Percentiles rank a stretch among this genome's conserved stretches.
Evolutionary conservation across 768 basidiomycete species (phyloP).

Genomic region (Boletus rex-veris): DNA sequence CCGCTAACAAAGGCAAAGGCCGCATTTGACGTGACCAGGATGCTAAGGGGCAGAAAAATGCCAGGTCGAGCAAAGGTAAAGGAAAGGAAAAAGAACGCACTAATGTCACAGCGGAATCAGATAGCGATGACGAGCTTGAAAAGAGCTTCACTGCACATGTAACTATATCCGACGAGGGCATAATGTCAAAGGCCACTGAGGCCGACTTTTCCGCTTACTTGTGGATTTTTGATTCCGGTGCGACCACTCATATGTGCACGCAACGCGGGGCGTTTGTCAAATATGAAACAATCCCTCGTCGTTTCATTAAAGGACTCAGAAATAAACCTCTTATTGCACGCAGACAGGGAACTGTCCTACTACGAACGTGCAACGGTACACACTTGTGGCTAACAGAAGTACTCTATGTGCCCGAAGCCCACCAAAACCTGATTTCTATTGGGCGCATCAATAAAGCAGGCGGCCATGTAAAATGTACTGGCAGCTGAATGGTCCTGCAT

Average conservation of each 20-base stretch:
- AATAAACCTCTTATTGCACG: neutral
- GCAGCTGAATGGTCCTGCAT: no score
- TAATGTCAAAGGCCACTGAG: neutral
- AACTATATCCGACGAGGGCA: neutral
- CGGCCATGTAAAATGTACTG: neutral
- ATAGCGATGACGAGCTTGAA: no score
- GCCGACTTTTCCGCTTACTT: neutral
- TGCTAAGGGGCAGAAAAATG: no score
- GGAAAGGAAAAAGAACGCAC: no score
- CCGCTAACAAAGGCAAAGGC: no score
- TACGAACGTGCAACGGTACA: neutral
- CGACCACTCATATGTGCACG: neutral
- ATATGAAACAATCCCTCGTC: neutral
- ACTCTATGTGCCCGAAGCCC: neutral
- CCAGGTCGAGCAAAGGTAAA: no score
- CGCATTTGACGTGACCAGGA: fast-evolving
- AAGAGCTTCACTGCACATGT: no score
- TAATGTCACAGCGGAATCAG: no score
- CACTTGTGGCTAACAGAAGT: neutral
- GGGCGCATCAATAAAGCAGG: neutral
- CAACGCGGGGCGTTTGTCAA: neutral
- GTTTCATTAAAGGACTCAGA: neutral
- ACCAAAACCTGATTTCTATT: neutral
- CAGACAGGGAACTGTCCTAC: neutral
- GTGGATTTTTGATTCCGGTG: neutral